Base-by-base conservation (phyloP, 106 monocot species). In the Ottelia alismoides region DNA sequence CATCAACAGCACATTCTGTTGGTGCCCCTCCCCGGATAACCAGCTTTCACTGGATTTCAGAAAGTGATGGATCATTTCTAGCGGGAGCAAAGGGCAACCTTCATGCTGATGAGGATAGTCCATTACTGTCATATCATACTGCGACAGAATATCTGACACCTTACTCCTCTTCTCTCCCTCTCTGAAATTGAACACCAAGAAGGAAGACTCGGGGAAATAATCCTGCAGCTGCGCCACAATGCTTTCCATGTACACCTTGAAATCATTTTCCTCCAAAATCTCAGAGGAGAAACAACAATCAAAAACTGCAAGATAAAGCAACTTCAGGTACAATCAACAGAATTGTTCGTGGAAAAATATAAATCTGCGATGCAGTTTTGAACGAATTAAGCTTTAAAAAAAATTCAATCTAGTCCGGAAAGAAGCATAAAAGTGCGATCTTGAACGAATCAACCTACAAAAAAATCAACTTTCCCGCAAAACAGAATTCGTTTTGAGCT, bases 211-310 rank as follows among this genome's bases (percentile, higher is more conserved):
- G 12, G 89, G 76, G 56, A 72, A 82, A 59, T 85, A 69, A 29
- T 60, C 79, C 31, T 78, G 82, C 22, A 96, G 69, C 45, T 96
- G 85, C 1, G 59, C 29, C 53, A 96, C 61, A 65, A 89, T 82
- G n/a, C 60, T 49, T 28, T 67, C 66, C 54, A 89, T 65, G 52
- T 96, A 96, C 52, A 65, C 54, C 64, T 61, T 76, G 68, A 68
- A 96, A 30, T 76, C 78, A 56, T 74, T 44, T 51, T 81, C 74
- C 61, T 74, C 74, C 73, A 96, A 53, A 18, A 52, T 74, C 49
- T 79, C 84, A 18, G 85, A 64, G 0, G 96, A 85, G 57, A 96
- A 96, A 63, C 96, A 85, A 56, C 85, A 96, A 60, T 96, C 96
- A 43, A 96, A 96, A 21, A 89, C 96, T 89, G 71, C 54, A 32